Evolutionary conservation across 1,284 basidiomycete species (phyloP).

Genomic region (Moesziomyces sp.): DNA sequence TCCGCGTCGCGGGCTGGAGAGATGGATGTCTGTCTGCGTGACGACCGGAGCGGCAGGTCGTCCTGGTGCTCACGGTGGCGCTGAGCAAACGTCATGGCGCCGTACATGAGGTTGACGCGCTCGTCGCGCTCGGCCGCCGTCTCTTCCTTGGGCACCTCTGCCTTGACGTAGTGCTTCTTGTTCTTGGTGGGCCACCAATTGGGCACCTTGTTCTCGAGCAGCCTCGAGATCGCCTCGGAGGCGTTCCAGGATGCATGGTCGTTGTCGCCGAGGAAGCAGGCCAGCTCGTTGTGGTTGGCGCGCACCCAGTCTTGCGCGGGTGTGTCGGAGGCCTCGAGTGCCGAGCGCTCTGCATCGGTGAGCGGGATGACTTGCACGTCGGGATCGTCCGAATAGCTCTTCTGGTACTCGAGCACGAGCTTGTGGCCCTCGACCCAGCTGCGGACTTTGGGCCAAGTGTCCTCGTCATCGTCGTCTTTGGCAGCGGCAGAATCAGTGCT

Average conservation of each 20-base stretch:
- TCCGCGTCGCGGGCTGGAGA: neutral
- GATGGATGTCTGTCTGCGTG: neutral
- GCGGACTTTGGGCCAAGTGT: constrained; percentile 49
- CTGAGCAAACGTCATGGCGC: constrained; percentile 48
- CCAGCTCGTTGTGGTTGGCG: constrained; percentile 47
- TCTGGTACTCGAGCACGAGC: constrained; percentile 61
- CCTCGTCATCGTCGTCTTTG: constrained; percentile 23
- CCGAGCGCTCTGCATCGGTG: constrained; percentile 47
- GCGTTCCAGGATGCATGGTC: constrained; percentile 47
- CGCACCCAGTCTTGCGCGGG: constrained; percentile 57
- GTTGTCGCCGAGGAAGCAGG: constrained; percentile 42
- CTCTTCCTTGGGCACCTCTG: constrained; percentile 36
- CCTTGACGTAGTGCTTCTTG: constrained; percentile 39
- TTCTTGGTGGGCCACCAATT: constrained; percentile 38
- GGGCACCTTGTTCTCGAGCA: constrained; percentile 47
- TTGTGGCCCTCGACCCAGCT: constrained; percentile 65
- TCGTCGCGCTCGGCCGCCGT: constrained; percentile 36
- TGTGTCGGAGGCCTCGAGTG: constrained; percentile 33
- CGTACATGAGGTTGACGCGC: constrained; percentile 42
- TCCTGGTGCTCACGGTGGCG: constrained; percentile 17
- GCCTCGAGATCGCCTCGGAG: constrained; percentile 32
- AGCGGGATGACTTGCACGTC: constrained; percentile 59
- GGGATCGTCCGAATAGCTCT: constrained; percentile 51
- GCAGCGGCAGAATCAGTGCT: neutral
- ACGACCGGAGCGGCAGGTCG: constrained; percentile 15